These are phyloP conservation scores for Paramecium primaurelia DNA, from an alignment of 73 alveolate species.

Conservation along the genomic window DNA sequence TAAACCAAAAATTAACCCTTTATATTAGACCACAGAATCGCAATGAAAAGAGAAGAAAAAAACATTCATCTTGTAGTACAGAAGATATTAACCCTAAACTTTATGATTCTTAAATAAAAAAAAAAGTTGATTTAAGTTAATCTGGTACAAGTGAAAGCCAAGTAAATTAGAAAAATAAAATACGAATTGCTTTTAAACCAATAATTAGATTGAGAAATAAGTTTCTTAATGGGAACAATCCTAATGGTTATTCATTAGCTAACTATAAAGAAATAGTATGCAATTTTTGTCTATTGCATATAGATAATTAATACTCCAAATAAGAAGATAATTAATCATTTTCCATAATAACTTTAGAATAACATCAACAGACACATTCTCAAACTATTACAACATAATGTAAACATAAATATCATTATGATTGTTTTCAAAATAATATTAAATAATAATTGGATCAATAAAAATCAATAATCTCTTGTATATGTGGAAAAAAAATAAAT, in stretches of 20 bases:
- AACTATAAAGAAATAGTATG: background rate
- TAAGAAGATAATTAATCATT: background rate
- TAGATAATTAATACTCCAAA: background rate
- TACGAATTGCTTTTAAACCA: background rate
- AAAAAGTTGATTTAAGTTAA: background rate
- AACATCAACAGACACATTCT: background rate
- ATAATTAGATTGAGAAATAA: background rate
- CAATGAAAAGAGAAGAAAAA: background rate
- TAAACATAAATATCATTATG: background rate
- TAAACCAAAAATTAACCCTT: background rate
- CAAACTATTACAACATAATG: background rate
- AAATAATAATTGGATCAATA: background rate
- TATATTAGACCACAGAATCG: background rate
- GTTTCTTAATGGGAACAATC: conserved; percentile 1
- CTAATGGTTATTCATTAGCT: background rate
- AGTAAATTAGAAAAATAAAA: background rate
- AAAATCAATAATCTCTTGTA: background rate
- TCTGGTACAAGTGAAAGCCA: background rate
- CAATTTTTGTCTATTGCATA: background rate
- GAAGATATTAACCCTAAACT: background rate
- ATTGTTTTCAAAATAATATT: background rate
- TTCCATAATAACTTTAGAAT: background rate
- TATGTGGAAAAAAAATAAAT: background rate
- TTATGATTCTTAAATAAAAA: background rate
- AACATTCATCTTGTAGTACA: background rate